Evolutionary conservation across 371 early-diverging fungal species (phyloP), one percentile per base, ranked within the genome.

Genomic region (Mortierella sp.): DNA sequence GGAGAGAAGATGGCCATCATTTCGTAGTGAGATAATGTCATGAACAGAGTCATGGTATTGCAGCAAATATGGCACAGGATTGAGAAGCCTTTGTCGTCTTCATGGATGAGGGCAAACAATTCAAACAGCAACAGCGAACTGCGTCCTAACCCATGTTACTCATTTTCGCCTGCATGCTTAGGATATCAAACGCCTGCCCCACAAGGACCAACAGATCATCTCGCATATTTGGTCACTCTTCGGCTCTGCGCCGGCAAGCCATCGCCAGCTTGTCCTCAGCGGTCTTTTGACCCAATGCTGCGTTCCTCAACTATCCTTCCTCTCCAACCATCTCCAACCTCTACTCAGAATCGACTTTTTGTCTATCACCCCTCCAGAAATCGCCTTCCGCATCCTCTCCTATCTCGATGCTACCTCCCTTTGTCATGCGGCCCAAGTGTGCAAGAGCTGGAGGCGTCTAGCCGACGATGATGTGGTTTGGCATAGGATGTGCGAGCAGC

Each of bases 401-500:
- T 96, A 94, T 83, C 90, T 99, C 57, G 99, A 99, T 83, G 98
- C 97, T 16, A 94, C 92, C 26, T 93, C 97, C 0, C 92, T 99
- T 11, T 98, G 98, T 83, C 96, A 94, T 84, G 96, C 97, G 8
- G 96, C 97, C 7, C 97, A 96, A 78, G 97, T 97, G 2, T 95
- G 94, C 55, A 92, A 91, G 28, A 78, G 89, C 4, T 99, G 99
- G 99, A 92, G 90, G 34, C 81, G 84, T 1, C 80, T 97, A 31
- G 96, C 98, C 1, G 97, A 99, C 80, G 97, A 97, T 80, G 97
- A 98, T 83, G 84, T 92, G 0, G 88, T 99, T 42, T 99, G 99
- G 99, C 96, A 98, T 76, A 90, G 95, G 60, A 96, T 99, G 96
- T 99, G 99, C 81, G 96, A 95, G 54, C 98, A 98, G 87, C 99